Evolutionary conservation across 108 stramenopile species (phyloP).

Genomic region (Nitzschia sp.): DNA sequence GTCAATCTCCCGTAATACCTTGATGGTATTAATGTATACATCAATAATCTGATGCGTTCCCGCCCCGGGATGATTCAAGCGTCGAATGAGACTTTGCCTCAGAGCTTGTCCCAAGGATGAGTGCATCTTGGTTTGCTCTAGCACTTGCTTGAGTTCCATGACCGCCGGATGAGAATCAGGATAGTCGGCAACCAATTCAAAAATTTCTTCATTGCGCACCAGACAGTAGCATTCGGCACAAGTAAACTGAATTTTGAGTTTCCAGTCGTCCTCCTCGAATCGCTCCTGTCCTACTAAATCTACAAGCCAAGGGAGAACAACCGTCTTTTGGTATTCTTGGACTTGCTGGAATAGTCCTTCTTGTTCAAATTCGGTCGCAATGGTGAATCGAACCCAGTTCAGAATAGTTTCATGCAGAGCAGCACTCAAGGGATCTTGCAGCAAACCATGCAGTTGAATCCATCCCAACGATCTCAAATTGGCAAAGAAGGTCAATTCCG

Average conservation of each 20-base stretch:
- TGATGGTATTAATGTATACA: conserved; percentile 94
- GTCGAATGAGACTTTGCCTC: conserved; percentile 49
- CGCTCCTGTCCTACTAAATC: conserved; percentile 39
- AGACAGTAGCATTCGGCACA: conserved; percentile 59
- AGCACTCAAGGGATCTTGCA: conserved; percentile 43
- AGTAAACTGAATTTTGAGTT: conserved; percentile 39
- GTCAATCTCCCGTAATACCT: conserved; percentile 82
- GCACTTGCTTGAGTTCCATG: conserved; percentile 55
- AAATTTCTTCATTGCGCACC: conserved; percentile 68
- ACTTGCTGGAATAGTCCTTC: conserved; percentile 40
- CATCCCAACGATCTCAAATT: conserved; percentile 54
- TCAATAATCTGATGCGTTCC: conserved; percentile 94
- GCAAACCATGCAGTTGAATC: conserved; percentile 42
- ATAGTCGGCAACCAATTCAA: conserved; percentile 82
- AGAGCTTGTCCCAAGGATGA: conserved; percentile 46
- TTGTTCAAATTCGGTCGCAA: conserved; percentile 57
- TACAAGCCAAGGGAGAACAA: conserved; percentile 51
- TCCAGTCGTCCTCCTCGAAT: conserved; percentile 42
- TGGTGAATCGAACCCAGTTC: conserved; percentile 29
- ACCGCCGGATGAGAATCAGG: conserved; percentile 81
- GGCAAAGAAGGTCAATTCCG: conserved; percentile 34
- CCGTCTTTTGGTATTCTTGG: conserved; percentile 46
- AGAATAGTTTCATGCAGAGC: conserved; percentile 53
- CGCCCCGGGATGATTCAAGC: conserved; percentile 95
- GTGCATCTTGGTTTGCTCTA: conserved; percentile 54